Percentiles rank a stretch among this genome's conserved stretches.
Conservation (phyloP, 495 filamentous ascomycete species). For the Aspergillus cristatus region DNA sequence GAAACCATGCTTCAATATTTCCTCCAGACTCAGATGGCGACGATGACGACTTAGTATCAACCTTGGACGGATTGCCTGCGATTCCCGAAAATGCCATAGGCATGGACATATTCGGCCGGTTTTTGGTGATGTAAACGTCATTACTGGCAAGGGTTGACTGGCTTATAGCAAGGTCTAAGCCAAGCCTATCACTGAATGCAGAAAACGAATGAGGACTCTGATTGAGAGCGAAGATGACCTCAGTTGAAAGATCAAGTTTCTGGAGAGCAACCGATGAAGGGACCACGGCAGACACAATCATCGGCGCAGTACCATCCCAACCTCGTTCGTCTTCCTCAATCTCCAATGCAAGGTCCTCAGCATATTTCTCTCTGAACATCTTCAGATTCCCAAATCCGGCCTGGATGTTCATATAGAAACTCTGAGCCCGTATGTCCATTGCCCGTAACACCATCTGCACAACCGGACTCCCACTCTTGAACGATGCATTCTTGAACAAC, state of each 20-base stretch:
- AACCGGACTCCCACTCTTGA: too few relatives aligned
- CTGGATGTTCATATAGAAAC: conserved; percentile 11
- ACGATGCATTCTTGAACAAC: too few relatives aligned
- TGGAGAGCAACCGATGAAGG: conserved; percentile 17
- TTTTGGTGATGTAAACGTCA: conserved; percentile 26
- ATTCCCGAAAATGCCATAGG: conserved; percentile 3
- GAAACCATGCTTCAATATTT: too few relatives aligned
- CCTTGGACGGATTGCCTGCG: too few relatives aligned
- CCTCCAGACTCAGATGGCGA: too few relatives aligned
- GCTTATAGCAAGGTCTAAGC: conserved; percentile 3
- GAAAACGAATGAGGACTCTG: too few relatives aligned
- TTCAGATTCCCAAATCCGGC: conserved; percentile 22
- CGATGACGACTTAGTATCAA: too few relatives aligned
- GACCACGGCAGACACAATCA: conserved; percentile 32
- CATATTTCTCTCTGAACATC: conserved; percentile 11
- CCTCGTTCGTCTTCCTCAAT: conserved; percentile 12
- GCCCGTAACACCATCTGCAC: too few relatives aligned
- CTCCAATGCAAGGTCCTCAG: conserved; percentile 16
- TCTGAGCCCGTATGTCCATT: too few relatives aligned
- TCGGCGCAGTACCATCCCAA: conserved; percentile 25
- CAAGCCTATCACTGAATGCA: background rate
- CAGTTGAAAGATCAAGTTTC: conserved; percentile 8
- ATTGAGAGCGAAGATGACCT: too few relatives aligned
- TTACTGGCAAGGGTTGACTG: conserved; percentile 5
- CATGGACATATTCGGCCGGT: conserved; percentile 15